phyloP scores from a whole-genome alignment of 441 rosid genomes.

The Flueggea neowawraea region DNA sequence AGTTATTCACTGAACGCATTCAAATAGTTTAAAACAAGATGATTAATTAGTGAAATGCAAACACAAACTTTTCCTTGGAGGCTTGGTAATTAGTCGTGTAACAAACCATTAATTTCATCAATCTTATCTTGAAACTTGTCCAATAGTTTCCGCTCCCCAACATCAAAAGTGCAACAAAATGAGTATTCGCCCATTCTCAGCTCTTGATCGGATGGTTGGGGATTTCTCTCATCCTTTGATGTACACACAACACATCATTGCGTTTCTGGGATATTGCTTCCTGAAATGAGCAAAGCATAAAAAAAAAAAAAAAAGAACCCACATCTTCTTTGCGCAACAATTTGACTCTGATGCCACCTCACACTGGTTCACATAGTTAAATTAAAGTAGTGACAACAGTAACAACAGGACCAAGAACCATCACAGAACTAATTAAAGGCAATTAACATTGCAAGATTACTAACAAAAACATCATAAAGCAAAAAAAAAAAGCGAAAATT shows the following conservation, averaged over 20 bases:
- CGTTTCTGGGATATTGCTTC: conserved; percentile 43
- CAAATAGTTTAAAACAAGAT: no score
- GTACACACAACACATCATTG: conserved; percentile 51
- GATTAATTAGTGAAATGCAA: background rate
- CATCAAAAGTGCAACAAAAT: conserved; percentile 49
- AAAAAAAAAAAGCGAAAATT: no score
- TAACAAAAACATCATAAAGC: no score
- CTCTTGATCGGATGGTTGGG: conserved; percentile 30
- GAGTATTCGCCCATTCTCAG: conserved; percentile 35
- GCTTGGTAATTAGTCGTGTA: background rate
- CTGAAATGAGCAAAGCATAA: conserved; percentile 25
- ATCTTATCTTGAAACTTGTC: conserved; percentile 35
- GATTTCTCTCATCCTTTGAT: conserved; percentile 52
- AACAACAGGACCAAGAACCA: no score
- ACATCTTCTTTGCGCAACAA: no score
- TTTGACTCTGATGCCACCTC: no score
- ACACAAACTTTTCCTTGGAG: background rate
- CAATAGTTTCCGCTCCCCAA: conserved; percentile 24
- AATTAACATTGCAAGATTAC: no score
- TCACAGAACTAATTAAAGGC: no score
- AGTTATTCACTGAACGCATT: conserved; percentile 37
- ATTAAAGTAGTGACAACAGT: no score
- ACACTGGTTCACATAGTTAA: no score
- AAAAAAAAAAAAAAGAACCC: no score
- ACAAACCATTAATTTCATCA: conserved; percentile 48